Conservation (phyloP, 345 rosid genomes). For the Gossypium stocksii region DNA sequence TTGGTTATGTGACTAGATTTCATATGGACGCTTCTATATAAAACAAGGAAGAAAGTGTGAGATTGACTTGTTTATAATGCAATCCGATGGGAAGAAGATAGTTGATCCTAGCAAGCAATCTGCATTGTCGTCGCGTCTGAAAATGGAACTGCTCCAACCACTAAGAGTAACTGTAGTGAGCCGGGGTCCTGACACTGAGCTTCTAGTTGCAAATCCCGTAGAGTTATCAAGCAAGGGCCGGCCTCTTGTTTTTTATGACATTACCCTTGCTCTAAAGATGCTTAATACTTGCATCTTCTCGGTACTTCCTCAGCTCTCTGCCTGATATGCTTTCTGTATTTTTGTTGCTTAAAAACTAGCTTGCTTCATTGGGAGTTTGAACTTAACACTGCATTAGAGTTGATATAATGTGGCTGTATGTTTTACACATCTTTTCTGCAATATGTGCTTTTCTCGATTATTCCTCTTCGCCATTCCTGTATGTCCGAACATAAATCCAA, state of each 20-base stretch:
- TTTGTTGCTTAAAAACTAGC: background rate
- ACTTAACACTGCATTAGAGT: slow-evolving; percentile 8
- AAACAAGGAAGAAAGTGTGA: slow-evolving; percentile 61
- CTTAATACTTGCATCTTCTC: slow-evolving; percentile 74
- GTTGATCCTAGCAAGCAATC: slow-evolving; percentile 77
- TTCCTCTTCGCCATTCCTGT: background rate
- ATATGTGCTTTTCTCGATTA: background rate
- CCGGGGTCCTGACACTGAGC: slow-evolving; percentile 91
- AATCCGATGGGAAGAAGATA: slow-evolving; percentile 81
- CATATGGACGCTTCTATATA: slow-evolving; percentile 75
- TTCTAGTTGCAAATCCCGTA: slow-evolving; percentile 87
- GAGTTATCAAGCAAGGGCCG: slow-evolving; percentile 92
- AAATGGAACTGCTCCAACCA: slow-evolving; percentile 69
- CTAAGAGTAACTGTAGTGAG: slow-evolving; percentile 71
- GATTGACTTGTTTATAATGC: slow-evolving; percentile 84
- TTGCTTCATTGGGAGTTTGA: slow-evolving; percentile 2
- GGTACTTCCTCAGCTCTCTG: slow-evolving; percentile 35
- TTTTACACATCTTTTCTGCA: background rate
- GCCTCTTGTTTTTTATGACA: slow-evolving; percentile 86
- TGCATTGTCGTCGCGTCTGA: slow-evolving; percentile 55
- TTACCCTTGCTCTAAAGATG: slow-evolving; percentile 78
- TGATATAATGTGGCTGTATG: background rate
- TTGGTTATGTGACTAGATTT: slow-evolving; percentile 46
- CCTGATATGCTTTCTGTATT: background rate
- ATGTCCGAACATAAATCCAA: background rate